Evolutionary conservation across 2,329 filamentous ascomycete species (phyloP).

Genomic region (Acarospora socialis): DNA sequence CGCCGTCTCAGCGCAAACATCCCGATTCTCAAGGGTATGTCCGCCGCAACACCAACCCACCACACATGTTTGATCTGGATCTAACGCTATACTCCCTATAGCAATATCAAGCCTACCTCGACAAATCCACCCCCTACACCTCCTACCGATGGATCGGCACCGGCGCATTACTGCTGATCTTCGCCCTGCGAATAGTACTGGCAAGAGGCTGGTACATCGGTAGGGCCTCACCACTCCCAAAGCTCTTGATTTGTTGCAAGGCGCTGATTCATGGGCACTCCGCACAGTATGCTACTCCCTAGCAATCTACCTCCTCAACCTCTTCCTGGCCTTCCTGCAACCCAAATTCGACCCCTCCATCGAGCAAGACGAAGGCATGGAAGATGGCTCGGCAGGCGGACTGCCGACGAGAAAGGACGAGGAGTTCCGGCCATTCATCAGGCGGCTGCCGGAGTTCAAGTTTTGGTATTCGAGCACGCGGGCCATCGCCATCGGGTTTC

Average conservation of each 20-base stretch:
- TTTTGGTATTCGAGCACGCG: slow-evolving; percentile 97
- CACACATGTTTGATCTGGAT: slow-evolving; percentile 7
- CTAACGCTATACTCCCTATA: slow-evolving; percentile 28
- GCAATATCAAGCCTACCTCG: slow-evolving; percentile 89
- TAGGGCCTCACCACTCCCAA: slow-evolving; percentile 29
- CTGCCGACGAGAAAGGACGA: slow-evolving; percentile 93
- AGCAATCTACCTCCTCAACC: slow-evolving; percentile 95
- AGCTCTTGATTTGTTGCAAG: neutral
- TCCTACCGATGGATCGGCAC: slow-evolving; percentile 84
- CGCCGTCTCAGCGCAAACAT: slow-evolving; percentile 71
- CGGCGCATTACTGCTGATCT: slow-evolving; percentile 57
- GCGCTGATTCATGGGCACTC: slow-evolving; percentile 5
- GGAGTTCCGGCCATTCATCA: slow-evolving; percentile 95
- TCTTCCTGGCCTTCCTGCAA: slow-evolving; percentile 95
- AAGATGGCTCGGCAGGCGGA: slow-evolving; percentile 69
- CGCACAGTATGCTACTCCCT: slow-evolving; percentile 80
- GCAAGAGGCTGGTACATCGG: slow-evolving; percentile 99
- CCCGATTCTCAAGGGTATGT: slow-evolving; percentile 12
- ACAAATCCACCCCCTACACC: slow-evolving; percentile 81
- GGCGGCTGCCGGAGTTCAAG: slow-evolving; percentile 95
- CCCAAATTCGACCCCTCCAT: slow-evolving; percentile 98
- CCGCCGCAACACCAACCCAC: neutral
- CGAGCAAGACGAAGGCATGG: slow-evolving; percentile 89
- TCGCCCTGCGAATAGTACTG: slow-evolving; percentile 78
- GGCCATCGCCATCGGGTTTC: too few relatives aligned